Evolutionary conservation across 495 filamentous ascomycete species (phyloP), one percentile per base, ranked within the genome.

Genomic region (Aspergillus bridgeri): DNA sequence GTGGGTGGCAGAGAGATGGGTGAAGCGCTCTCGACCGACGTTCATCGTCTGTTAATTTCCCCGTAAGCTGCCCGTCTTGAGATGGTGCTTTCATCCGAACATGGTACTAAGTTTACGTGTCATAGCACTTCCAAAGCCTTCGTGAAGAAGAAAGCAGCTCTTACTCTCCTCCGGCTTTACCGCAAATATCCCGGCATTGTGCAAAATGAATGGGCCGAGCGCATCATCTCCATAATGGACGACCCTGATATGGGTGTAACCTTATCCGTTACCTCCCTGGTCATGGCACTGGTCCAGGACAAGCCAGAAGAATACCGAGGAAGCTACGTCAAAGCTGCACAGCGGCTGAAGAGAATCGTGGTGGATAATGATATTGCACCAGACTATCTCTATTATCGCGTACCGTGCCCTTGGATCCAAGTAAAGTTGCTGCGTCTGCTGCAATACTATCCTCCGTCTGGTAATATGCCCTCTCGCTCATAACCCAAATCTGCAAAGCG

Each of bases 201-300:
- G 11, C 90, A 96, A 69, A 89, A 88, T 47, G 91, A 97, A 78
- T 99, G 95, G 94, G 89, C 92, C 0, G 95, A 98, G 70, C 80
- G 95, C 46, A 97, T 99, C 64, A 96, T 99, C 69, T 92, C 93
- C 2, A 78, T 99, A 17, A 98, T 99, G 95, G 95, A 99, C 67
- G 95, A 99, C 61, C 81, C 84, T 6, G 93, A 99, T 62, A 86
- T 97, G 75, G 95, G 95, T 56, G 95, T 99, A 21, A 89, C 92
- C 2, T 77, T 98, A 7, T 99, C 95, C 0, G 91, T 98, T 25
- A 98, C 95, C 0, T 99, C 95, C 24, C 79, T 99, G 17, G 87
- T 99, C 56, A 98, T 97, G 92, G 88, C 95, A 11, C 70, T 98
- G 58, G 94, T 89, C 8, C 95, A 97, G 69, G 94, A 98, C 58